Conservation (phyloP, 176 grass and related monocot genomes). For the Avena eriantha region DNA sequence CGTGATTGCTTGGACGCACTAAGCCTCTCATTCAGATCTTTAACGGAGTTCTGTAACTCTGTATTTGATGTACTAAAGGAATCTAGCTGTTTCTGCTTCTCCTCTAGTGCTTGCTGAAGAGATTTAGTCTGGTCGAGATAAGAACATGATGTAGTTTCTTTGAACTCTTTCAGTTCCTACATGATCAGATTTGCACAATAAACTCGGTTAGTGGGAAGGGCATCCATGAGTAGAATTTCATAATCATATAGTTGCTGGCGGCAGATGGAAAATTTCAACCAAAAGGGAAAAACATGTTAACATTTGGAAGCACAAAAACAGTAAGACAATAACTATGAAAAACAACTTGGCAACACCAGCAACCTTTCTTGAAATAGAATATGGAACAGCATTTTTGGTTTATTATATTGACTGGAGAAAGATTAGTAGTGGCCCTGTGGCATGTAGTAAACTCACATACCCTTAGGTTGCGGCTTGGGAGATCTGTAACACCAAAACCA, state of each 20-base stretch:
- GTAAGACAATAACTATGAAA: neutral
- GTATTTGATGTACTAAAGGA: slow-evolving; percentile 57
- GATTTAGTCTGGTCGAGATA: slow-evolving; percentile 79
- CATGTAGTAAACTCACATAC: neutral
- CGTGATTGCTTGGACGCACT: slow-evolving; percentile 84
- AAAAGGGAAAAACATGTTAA: neutral
- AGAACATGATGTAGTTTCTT: slow-evolving; percentile 64
- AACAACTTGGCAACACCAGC: slow-evolving; percentile 22
- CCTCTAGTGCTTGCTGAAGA: slow-evolving; percentile 64
- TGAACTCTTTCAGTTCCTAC: slow-evolving; percentile 85
- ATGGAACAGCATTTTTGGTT: slow-evolving; percentile 1
- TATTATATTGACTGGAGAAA: slow-evolving; percentile 18
- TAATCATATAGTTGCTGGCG: slow-evolving; percentile 24
- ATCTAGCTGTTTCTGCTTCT: slow-evolving; percentile 76
- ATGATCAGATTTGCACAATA: slow-evolving; percentile 56
- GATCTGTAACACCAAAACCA: neutral
- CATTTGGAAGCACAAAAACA: neutral
- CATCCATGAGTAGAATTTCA: neutral
- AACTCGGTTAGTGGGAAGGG: neutral
- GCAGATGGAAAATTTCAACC: neutral
- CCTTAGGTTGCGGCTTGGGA: slow-evolving; percentile 35
- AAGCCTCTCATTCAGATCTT: slow-evolving; percentile 93
- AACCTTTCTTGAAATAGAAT: slow-evolving; percentile 30
- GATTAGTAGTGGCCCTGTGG: slow-evolving; percentile 2
- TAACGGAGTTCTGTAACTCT: slow-evolving; percentile 65